Base-by-base conservation (phyloP, 768 basidiomycete genomes). In the Tulasnella sp. region DNA sequence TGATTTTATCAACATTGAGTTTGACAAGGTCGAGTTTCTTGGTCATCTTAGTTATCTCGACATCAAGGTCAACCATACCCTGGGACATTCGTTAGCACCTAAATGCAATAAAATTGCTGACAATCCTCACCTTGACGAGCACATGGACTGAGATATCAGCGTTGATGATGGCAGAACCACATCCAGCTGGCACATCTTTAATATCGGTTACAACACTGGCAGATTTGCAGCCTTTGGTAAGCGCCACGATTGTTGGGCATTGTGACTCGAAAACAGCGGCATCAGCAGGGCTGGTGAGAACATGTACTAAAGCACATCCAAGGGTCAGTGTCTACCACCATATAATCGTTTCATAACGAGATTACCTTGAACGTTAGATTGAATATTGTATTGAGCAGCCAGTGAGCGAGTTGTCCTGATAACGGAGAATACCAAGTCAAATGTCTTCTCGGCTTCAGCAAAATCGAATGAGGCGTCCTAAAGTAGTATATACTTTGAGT, bases 41-140 rank as follows among this genome's bases (percentile, higher is more conserved):
- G 61, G 88, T 78, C 55, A 82, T 80, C 65, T 92, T 96, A 34
- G 75, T 70, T 39, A 95, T 83, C 66, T 98, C 93, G 2, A 75
- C 77, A 40, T 88, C 81, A 5, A 93, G 68, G 66, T 98, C 83
- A 15, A 99, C 81, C 35, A 92, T 78, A 22, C 92, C 90, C 90
- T 95, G 58, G 13, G 44, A 9, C 40, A 15, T 25, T 16, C 13
- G 13, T 5, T 12, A 16, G 39, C 19, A 41, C 22, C 19, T 6
- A 3, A 40, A 16, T 35, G 9, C 12, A 12, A 25, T 29, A 52
- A 43, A 28, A n/a, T 5, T 10, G n/a, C 29, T n/a, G n/a, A n/a
- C n/a, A n/a, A n/a, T 13, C 46, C 78, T 46, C 62, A 90, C 90
- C 67, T 82, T 73, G 32, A 99, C 90, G 53, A 92, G 81, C 2